These are phyloP conservation scores for Gamsiella multidivaricata DNA, from an alignment of 192 early-diverging fungal species.

Conservation along the genomic window DNA sequence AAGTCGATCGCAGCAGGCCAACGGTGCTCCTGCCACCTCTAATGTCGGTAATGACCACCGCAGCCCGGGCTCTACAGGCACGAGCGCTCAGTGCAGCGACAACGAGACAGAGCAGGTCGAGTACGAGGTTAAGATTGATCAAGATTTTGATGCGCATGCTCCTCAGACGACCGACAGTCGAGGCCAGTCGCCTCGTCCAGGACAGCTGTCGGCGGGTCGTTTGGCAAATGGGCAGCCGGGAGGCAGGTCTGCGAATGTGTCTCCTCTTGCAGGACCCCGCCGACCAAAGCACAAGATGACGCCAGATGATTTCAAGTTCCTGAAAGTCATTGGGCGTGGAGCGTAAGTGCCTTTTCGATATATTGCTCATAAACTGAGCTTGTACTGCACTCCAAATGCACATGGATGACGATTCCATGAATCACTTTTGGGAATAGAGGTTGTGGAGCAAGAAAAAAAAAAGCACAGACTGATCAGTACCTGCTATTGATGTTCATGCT, in stretches of 20 bases:
- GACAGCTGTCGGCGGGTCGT: conserved; percentile 3
- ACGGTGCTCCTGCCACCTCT: neutral
- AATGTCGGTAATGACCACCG: neutral
- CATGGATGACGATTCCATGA: no score
- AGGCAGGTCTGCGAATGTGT: conserved; percentile 4
- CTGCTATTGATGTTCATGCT: neutral
- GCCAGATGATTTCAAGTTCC: conserved; percentile 61
- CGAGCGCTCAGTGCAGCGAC: conserved; percentile 6
- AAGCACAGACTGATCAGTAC: conserved; percentile 15
- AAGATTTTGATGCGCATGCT: conserved; percentile 57
- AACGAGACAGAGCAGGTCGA: conserved; percentile 39
- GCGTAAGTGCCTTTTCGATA: conserved; percentile 63
- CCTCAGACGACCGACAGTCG: conserved; percentile 31
- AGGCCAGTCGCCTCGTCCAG: conserved; percentile 30
- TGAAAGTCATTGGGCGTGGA: conserved; percentile 65
- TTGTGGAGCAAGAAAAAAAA: neutral
- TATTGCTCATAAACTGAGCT: no score
- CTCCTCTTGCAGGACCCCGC: conserved; percentile 39
- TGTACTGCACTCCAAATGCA: no score
- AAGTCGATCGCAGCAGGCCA: conserved; percentile 4
- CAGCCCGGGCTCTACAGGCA: neutral
- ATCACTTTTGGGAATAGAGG: no score
- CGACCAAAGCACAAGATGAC: conserved; percentile 55
- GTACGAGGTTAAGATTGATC: conserved; percentile 61
- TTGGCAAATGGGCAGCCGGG: neutral